A percentile compares a stretch with the other conserved stretches of the same genome.
These are phyloP conservation scores for Schoenoplectus tabernaemontani DNA, from an alignment of 202 grass and related monocot species.

Conservation along the genomic window DNA sequence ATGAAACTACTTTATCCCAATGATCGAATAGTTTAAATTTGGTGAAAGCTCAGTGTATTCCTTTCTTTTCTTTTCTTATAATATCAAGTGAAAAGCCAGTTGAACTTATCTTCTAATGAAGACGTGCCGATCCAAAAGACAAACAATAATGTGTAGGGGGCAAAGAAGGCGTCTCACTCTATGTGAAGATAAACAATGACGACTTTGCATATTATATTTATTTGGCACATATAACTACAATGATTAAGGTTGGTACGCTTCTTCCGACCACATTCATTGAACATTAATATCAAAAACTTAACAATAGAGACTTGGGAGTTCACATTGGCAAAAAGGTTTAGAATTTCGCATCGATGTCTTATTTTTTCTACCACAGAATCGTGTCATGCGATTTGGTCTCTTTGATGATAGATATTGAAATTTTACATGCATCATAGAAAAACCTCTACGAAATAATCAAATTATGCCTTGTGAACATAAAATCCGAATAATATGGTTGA, in stretches of 20 bases:
- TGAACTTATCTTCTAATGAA: not conserved
- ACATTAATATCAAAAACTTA: not conserved
- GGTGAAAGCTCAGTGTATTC: not conserved
- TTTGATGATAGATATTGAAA: not conserved
- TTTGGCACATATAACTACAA: not conserved
- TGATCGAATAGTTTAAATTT: not conserved
- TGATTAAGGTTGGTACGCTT: slow-evolving; percentile 14
- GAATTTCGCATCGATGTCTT: not conserved
- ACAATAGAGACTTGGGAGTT: not conserved
- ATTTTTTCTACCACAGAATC: not conserved
- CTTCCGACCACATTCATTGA: not conserved
- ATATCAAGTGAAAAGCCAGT: not conserved
- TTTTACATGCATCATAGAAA: too few relatives aligned
- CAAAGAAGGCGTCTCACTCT: not conserved
- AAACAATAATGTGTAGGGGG: not conserved
- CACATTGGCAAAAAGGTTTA: not conserved
- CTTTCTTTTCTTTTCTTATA: not conserved
- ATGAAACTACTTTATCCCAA: not conserved
- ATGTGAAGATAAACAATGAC: not conserved
- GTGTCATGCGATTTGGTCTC: not conserved
- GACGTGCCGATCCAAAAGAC: not conserved
- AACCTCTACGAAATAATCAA: not conserved
- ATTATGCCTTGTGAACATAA: not conserved
- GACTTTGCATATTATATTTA: not conserved
- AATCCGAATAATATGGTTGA: not conserved